Base-by-base conservation (phyloP, 306 rosid genomes). In the Sindora glabra region DNA sequence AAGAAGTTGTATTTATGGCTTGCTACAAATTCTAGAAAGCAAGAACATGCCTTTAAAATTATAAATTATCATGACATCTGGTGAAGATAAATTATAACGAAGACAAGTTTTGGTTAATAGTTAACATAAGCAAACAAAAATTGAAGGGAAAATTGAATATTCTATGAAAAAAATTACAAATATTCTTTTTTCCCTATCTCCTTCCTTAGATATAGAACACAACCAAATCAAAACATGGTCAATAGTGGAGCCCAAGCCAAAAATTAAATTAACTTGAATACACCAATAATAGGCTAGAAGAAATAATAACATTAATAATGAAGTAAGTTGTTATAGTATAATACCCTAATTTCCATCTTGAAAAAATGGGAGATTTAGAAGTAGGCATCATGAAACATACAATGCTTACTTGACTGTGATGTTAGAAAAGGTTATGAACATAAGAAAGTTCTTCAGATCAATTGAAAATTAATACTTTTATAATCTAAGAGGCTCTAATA, bases 221-320 rank as follows among this genome's bases (percentile, higher is more conserved):
- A 7, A 30, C 7, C 18, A 4, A 15, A 40, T 11, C n/a, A 44
- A 6, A 41, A 60, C 26, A 6, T 44, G 19, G 13, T 8, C 0
- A 45, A 56, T 48, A 57, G 17, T 27, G 34, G 25, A 26, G 51
- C 54, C 58, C 25, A 8, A 49, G 44, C 61, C 38, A 56, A 24
- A 49, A 59, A 48, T 45, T 15, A 25, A 59, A 39, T 71, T 61
- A 11, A 55, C 60, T 61, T 32, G 11, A 47, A 49, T 10, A 47
- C 42, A 54, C 34, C 23, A 61, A 70, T 17, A 42, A 3, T n/a
- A 49, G 37, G 23, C 39, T 48, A 56, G 13, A 73, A 33, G 51
- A 30, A 73, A 62, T 5, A 30, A 59, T 22, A 59, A 15, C 26
- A 34, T 12, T 25, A 40, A 56, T 29, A 24, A 15, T 49, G 37